Conservation (phyloP, 768 basidiomycete genomes). For the Cystofilobasidium bisporidii region DNA sequence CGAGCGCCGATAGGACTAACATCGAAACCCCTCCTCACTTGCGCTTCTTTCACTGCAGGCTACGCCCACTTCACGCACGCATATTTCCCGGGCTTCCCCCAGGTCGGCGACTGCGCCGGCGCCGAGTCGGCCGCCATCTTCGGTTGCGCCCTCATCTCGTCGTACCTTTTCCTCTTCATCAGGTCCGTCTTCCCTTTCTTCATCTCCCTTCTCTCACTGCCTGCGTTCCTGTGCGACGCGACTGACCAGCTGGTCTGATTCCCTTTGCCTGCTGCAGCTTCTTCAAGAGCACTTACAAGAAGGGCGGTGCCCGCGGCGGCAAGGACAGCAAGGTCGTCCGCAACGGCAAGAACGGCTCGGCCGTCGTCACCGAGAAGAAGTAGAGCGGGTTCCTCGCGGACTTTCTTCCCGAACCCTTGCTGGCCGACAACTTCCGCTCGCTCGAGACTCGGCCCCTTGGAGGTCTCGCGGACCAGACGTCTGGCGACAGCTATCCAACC, state of each 20-base stretch:
- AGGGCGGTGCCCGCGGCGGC: constrained; percentile 24
- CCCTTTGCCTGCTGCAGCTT: constrained; percentile 33
- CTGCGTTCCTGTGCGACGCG: not conserved
- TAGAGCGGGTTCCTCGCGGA: not conserved
- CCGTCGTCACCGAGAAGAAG: constrained; percentile 29
- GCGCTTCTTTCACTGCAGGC: constrained; percentile 38
- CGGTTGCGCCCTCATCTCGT: constrained; percentile 77
- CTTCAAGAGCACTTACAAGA: constrained; percentile 40
- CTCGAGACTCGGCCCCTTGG: no score
- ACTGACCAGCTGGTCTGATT: not conserved
- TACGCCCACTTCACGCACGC: constrained; percentile 70
- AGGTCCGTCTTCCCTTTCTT: constrained; percentile 39
- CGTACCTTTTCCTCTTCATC: constrained; percentile 90
- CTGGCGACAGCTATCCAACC: no score
- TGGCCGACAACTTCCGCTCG: not conserved
- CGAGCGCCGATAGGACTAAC: not conserved
- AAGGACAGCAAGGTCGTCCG: constrained; percentile 30
- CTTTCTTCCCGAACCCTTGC: not conserved
- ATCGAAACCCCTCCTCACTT: not conserved
- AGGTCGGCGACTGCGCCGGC: constrained; percentile 72
- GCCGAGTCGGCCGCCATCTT: constrained; percentile 78
- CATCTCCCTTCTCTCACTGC: not conserved
- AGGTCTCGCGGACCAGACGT: no score
- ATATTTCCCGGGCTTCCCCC: constrained; percentile 54
- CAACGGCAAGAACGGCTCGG: constrained; percentile 28